Base-by-base conservation (phyloP, 768 basidiomycete species). In the Pleurotus platypus region DNA sequence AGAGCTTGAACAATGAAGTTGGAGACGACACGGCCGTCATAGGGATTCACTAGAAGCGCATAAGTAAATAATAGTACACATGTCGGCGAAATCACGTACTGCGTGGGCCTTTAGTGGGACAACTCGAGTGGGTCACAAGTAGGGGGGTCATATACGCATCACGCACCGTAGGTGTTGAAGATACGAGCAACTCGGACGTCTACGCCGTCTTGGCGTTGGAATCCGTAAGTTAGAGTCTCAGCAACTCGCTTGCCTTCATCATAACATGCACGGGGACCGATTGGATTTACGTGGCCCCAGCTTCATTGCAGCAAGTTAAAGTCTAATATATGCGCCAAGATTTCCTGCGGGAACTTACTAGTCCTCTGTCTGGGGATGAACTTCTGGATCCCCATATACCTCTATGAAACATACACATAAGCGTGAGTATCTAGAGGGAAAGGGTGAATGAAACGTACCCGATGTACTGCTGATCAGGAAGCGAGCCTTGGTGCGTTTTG, bases 241-340 rank as follows among this genome's bases (percentile, higher is more conserved):
- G 97, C 96, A 39, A 98, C 96, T 64, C 97, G 94, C 77, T 99
- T 99, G 49, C 97, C 97, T 74, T 99, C 97, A 67, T 99, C 97
- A 69, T 99, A 99, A 73, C 97, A 99, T n/a, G 96, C 95, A 60
- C 97, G 91, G 58, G 92, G 92, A 20, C 97, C 97, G 64, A 95
- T 97, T 43, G 94, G 94, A 78, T 99, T 99, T 67, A 99, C 97
- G 72, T 98, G 88, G 47, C 94, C 95, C 94, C 94, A 97, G 72
- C 92, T 94, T 57, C 30, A 35, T 35, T 24, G 55, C 27, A 55
- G 57, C 47, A 24, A 46, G 50, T 61, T 60, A 58, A 63, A 57
- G 66, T 6, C 61, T 62, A 24, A 58, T 45, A 48, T 18, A 35
- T 11, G 49, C 46, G 35, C 42, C 4, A 55, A 57, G 30, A 6